Conservation (phyloP, 352 stramenopile species). For the Stramenopiles sp. region DNA sequence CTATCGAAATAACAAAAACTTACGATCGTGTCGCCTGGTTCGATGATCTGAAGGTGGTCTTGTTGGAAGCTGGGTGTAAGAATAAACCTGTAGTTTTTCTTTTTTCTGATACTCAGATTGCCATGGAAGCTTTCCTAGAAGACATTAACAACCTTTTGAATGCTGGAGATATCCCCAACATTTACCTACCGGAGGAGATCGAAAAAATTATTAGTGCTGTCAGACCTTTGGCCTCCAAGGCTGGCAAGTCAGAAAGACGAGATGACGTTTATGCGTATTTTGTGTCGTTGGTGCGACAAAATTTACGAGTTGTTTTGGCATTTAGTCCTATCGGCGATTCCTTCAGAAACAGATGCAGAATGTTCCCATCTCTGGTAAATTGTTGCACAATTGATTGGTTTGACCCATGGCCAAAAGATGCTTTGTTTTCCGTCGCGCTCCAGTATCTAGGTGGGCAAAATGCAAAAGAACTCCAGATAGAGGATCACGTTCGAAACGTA, state of each 20-base stretch:
- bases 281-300: constrained; percentile 68
- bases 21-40: constrained; percentile 71
- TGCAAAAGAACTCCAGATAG: constrained; percentile 62
- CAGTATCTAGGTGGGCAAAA: constrained; percentile 52
- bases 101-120: constrained; percentile 76
- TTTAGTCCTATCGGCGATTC: constrained; percentile 68
- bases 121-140: constrained; percentile 71
- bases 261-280: constrained; percentile 71
- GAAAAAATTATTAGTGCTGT: constrained; percentile 66
- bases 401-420: constrained; percentile 78
- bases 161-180: constrained; percentile 69
- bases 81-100: constrained; percentile 68
- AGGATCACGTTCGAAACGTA: constrained; percentile 56
- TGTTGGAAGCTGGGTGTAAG: constrained; percentile 69
- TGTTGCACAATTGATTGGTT: constrained; percentile 91
- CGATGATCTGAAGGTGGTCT: constrained; percentile 68
- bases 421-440: constrained; percentile 64
- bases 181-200: constrained; percentile 67
- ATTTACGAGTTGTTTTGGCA: constrained; percentile 75
- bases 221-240: constrained; percentile 42
- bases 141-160: constrained; percentile 85
- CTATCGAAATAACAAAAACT: constrained; percentile 71
- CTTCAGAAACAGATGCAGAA: constrained; percentile 74
- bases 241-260: constrained; percentile 58
- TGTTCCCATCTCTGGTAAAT: constrained; percentile 80